phyloP scores from a whole-genome alignment of 495 filamentous ascomycete genomes.

The Trichoderma virens region DNA sequence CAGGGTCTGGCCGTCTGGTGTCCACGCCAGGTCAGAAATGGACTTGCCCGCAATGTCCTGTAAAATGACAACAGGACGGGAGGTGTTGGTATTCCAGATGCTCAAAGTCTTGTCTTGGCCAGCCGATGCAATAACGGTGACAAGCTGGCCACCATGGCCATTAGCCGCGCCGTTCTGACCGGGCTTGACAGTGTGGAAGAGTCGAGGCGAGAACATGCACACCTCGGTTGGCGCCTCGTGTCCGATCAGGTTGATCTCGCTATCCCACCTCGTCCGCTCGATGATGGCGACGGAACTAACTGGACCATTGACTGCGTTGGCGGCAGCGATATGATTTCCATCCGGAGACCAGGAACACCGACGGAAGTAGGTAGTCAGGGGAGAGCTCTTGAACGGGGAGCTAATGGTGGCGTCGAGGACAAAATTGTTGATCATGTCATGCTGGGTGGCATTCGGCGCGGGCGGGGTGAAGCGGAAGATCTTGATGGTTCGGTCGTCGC shows the following conservation, averaged over 20 bases:
- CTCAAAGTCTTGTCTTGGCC: constrained; percentile 93
- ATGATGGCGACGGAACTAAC: constrained; percentile 96
- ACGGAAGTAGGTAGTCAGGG: constrained; percentile 93
- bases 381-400: constrained; percentile 76
- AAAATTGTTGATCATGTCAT: constrained; percentile 95
- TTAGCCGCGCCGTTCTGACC: constrained; percentile 27
- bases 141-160: constrained; percentile 38
- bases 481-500: constrained; percentile 93
- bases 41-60: constrained; percentile 85
- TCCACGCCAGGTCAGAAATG: constrained; percentile 91
- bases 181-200: constrained; percentile 70
- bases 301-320: constrained; percentile 93
- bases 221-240: constrained; percentile 97
- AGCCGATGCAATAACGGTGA: constrained; percentile 93
- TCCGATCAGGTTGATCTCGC: constrained; percentile 93
- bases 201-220: constrained; percentile 87
- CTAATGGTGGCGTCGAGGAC: constrained; percentile 80
- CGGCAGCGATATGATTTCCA: constrained; percentile 92
- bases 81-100: constrained; percentile 94
- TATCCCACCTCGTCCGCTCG: constrained; percentile 85
- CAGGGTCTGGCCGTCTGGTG: constrained; percentile 78
- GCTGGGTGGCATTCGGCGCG: constrained; percentile 79
- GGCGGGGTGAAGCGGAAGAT: constrained; percentile 93
- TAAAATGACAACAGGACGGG: constrained; percentile 77
- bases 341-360: constrained; percentile 96